These are phyloP conservation scores for Rosa persica DNA, from an alignment of 306 rosid genomes.

Conservation along the genomic window DNA sequence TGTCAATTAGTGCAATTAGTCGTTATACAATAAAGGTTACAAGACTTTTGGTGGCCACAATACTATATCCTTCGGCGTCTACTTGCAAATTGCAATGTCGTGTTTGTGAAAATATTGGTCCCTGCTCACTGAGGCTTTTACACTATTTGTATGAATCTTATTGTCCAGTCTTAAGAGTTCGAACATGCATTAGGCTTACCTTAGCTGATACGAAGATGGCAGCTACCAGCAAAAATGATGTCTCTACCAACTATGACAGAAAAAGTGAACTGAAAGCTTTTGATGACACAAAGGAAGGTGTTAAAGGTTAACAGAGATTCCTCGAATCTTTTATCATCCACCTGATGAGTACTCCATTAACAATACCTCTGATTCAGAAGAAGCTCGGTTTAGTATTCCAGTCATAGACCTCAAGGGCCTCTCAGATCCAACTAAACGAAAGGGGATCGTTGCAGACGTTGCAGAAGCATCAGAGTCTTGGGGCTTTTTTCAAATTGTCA, in stretches of 20 bases:
- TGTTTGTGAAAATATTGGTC: too few relatives aligned
- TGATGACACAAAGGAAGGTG: conserved; percentile 53
- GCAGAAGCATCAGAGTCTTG: conserved; percentile 37
- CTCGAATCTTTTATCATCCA: conserved; percentile 39
- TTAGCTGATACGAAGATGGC: neutral
- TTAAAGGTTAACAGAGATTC: conserved; percentile 55
- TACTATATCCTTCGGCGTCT: too few relatives aligned
- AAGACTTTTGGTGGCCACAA: too few relatives aligned
- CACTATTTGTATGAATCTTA: too few relatives aligned
- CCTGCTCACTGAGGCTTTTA: too few relatives aligned
- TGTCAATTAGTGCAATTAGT: too few relatives aligned
- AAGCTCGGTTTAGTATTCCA: conserved; percentile 6
- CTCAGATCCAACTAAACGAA: conserved; percentile 3
- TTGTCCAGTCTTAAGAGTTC: too few relatives aligned
- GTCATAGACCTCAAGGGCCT: conserved; percentile 39
- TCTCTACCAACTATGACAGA: conserved; percentile 25
- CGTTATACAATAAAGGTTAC: too few relatives aligned
- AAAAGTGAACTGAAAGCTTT: conserved; percentile 35
- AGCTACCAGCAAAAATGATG: neutral
- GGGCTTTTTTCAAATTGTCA: conserved; percentile 49
- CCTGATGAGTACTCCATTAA: neutral
- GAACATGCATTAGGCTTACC: too few relatives aligned
- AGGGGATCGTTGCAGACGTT: conserved; percentile 21
- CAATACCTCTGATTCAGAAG: neutral
- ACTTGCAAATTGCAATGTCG: too few relatives aligned